Evolutionary conservation across 2,329 filamentous ascomycete genomes (phyloP), one percentile per base, ranked within the genome.

Genomic region (Colletotrichum sp.): DNA sequence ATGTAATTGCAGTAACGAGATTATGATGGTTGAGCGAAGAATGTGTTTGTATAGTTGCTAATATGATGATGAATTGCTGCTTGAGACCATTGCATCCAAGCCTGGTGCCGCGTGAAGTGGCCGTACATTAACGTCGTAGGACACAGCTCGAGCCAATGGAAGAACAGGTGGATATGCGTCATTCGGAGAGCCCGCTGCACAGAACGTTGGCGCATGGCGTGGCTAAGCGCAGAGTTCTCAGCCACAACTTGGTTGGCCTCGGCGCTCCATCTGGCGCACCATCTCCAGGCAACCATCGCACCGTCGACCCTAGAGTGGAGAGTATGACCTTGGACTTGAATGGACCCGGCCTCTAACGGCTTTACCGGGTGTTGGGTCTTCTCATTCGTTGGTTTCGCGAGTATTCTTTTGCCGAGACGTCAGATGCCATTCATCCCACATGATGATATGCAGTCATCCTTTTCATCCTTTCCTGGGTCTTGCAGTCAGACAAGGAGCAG

Each of bases 141-240:
- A 24, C 21, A 59, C 21, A 28, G 55, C 55, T 18, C 28, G 28
- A 62, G 59, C 26, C 24, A 26, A 18, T 62, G 16, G 49, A 52
- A 24, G 69, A 9, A 18, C 36, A 39, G 36, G 36, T 39, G 36
- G 36, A 26, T 18, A 8, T 63, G 63, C 26, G 72, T 75, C 72
- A 75, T 72, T 39, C 72, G 63, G 69, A n/a, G 69, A 72, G 65
- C 55, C 69, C 63, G 69, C 72, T 72, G 67, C 34, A 49, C 24
- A 39, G 21, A 71, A 32, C 21, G 36, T 15, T 49, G 18, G n/a
- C 39, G 39, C 39, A 21, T 44, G 26, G 24, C 24, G 71, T 71
- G 67, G 72, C 72, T 74, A 21, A 59, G 67, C 13, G 16, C n/a
- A 36, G 24, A n/a, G 34, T 28, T 10, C 16, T 36, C 32, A 74